Percentiles rank a stretch among this genome's conserved stretches.
Conservation (phyloP, 2,329 filamentous ascomycete species). For the Sporothrix brasiliensis region DNA sequence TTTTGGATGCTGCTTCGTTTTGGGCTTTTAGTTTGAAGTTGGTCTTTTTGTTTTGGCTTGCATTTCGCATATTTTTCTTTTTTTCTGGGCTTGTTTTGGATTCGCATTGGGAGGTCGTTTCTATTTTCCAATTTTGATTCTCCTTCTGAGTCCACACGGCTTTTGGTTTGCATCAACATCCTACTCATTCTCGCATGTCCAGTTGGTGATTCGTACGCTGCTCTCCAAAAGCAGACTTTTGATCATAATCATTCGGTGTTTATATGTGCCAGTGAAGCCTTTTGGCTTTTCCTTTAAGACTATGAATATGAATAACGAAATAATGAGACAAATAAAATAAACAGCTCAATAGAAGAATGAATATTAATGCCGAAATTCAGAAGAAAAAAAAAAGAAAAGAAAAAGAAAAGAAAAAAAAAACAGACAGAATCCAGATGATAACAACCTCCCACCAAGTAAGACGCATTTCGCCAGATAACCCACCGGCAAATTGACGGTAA, state of each 20-base stretch:
- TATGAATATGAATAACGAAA: background rate
- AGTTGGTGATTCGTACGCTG: too few species aligned
- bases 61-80: background rate
- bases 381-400: background rate
- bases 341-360: background rate
- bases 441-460: too few species aligned
- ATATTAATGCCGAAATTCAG: background rate
- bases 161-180: background rate
- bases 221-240: background rate
- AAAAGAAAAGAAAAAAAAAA: background rate
- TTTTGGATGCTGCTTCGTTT: background rate
- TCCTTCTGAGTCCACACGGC: background rate
- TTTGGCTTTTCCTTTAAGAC: background rate
- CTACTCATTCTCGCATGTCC: background rate
- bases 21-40: background rate
- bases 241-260: background rate
- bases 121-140: background rate
- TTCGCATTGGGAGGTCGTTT: constrained; percentile 9
- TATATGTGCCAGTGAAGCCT: background rate
- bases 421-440: background rate
- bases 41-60: background rate
- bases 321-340: background rate
- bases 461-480: too few species aligned
- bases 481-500: background rate
- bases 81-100: constrained; percentile 7